Percentiles rank a stretch among this genome's conserved stretches.
phyloP scores from a whole-genome alignment of 495 filamentous ascomycete species.

The Eremomyces bilateralis region DNA sequence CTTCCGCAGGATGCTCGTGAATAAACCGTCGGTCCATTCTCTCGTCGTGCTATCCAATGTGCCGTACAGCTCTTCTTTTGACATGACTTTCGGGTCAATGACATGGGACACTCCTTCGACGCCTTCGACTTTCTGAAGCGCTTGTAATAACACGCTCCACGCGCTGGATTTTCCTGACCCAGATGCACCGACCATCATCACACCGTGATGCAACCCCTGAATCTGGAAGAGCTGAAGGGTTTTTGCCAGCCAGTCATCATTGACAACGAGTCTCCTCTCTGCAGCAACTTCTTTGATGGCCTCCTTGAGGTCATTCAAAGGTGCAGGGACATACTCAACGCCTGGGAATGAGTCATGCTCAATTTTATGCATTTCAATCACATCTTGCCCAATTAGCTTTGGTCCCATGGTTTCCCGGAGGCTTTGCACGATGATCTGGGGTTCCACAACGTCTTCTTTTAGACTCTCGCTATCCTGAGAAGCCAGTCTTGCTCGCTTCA shows the following conservation, averaged over 20 bases:
- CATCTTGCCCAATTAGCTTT: slow-evolving; percentile 81
- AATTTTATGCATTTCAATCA: slow-evolving; percentile 65
- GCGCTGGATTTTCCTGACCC: slow-evolving; percentile 86
- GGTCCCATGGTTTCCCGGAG: slow-evolving; percentile 95
- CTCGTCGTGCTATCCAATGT: slow-evolving; percentile 87
- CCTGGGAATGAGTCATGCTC: slow-evolving; percentile 78
- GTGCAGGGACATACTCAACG: slow-evolving; percentile 77
- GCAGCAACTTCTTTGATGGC: slow-evolving; percentile 65
- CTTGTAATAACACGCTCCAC: slow-evolving; percentile 87
- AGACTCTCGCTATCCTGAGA: slow-evolving; percentile 29
- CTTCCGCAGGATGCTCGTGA: slow-evolving; percentile 92
- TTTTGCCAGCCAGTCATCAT: slow-evolving; percentile 90
- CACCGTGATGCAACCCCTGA: slow-evolving; percentile 91
- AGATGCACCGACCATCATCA: slow-evolving; percentile 98
- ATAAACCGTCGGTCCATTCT: slow-evolving; percentile 96
- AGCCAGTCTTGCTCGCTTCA: slow-evolving; percentile 64
- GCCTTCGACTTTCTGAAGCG: slow-evolving; percentile 72
- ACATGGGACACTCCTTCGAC: slow-evolving; percentile 90
- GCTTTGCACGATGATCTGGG: slow-evolving; percentile 98
- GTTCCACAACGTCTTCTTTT: slow-evolving; percentile 59
- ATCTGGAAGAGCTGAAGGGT: slow-evolving; percentile 93
- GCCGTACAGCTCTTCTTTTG: slow-evolving; percentile 89
- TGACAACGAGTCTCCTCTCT: slow-evolving; percentile 68
- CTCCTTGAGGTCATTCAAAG: slow-evolving; percentile 51
- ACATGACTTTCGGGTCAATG: slow-evolving; percentile 99